These are phyloP conservation scores for Lasiodiplodia theobromae DNA, from an alignment of 2,329 filamentous ascomycete species.

Conservation along the genomic window DNA sequence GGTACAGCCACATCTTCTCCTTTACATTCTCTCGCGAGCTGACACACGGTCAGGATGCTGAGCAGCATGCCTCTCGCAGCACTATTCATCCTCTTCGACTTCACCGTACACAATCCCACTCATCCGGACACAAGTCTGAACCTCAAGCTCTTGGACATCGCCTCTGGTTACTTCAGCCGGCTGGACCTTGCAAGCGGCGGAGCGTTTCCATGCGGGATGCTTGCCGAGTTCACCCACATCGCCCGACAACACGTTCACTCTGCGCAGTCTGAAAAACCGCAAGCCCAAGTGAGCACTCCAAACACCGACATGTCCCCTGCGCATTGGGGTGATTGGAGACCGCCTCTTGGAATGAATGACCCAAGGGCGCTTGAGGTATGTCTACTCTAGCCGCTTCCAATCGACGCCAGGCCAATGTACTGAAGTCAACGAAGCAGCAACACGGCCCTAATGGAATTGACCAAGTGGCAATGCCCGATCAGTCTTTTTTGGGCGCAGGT, in stretches of 20 bases:
- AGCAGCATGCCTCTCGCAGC: neutral
- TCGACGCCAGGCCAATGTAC: too few species aligned
- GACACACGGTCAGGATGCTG: neutral
- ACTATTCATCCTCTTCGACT: neutral
- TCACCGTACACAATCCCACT: neutral
- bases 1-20: neutral
- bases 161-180: neutral
- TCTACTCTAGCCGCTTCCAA: too few species aligned
- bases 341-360: too few species aligned
- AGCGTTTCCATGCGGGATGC: neutral
- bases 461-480: neutral
- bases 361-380: too few species aligned
- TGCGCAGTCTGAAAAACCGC: neutral
- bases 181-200: neutral
- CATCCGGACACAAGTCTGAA: neutral
- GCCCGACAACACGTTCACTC: neutral
- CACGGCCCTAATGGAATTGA: neutral
- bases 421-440: too few species aligned
- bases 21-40: neutral
- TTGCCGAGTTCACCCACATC: neutral
- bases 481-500: neutral
- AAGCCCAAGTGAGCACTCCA: neutral
- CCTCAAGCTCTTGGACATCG: neutral
- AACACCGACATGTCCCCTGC: neutral
- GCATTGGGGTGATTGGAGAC: too few species aligned